phyloP scores from a whole-genome alignment of 345 rosid genomes.

The Linum trigynum region DNA sequence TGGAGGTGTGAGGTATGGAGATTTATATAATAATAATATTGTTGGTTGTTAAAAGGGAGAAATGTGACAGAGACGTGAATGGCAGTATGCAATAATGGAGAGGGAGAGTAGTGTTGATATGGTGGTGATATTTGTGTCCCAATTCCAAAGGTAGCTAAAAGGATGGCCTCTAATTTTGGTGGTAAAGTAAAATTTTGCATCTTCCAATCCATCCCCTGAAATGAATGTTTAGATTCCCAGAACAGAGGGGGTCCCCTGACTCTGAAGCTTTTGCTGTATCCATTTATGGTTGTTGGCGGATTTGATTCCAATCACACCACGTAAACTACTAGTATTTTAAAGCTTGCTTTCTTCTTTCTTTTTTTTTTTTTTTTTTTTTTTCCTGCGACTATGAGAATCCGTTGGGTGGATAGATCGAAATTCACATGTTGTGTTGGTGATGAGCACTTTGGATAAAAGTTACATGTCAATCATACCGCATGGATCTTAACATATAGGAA shows the following conservation, averaged over 20 bases:
- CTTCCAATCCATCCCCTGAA: background rate
- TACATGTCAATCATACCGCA: no score
- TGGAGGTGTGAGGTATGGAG: no score
- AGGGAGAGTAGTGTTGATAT: background rate
- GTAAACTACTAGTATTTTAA: no score
- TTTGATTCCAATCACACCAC: background rate
- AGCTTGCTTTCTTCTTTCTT: background rate
- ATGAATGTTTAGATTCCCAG: background rate
- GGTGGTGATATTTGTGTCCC: no score
- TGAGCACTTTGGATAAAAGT: no score
- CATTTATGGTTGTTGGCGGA: background rate
- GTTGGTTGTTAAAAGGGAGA: background rate
- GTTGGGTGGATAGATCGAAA: background rate
- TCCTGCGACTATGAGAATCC: background rate
- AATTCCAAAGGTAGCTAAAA: no score
- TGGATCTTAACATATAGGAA: no score
- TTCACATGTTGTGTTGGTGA: background rate
- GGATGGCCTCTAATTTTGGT: background rate
- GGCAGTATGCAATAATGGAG: conserved; percentile 33
- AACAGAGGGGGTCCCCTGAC: background rate
- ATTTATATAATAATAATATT: no score
- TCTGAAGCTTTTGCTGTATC: background rate
- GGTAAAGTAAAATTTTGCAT: background rate
- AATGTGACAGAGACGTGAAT: conserved; percentile 37
- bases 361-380: no score